Percentiles rank a stretch among this genome's conserved stretches.
Evolutionary conservation across 768 basidiomycete genomes (phyloP).

Genomic region (Leccinum longicurvipes): DNA sequence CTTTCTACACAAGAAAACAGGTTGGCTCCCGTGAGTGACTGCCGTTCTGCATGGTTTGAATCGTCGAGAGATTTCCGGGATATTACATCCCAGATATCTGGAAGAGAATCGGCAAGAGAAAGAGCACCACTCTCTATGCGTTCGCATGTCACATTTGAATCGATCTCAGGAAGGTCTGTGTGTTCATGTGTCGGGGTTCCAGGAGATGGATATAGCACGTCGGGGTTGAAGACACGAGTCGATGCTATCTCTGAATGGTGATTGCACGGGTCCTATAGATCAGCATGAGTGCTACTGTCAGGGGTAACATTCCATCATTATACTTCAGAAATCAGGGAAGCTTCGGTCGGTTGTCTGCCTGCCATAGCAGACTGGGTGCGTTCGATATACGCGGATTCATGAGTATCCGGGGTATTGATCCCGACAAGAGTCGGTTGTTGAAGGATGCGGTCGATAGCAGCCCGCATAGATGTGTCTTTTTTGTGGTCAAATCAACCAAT

Average conservation of each 20-base stretch:
- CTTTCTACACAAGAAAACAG: background rate
- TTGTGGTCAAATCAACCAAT: conserved; percentile 1
- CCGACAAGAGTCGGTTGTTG: conserved; percentile 24
- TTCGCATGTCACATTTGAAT: background rate
- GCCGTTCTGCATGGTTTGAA: conserved; percentile 3
- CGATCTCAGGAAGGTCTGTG: background rate
- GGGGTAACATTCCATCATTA: background rate
- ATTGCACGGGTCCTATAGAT: conserved; percentile 4
- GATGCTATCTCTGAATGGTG: background rate
- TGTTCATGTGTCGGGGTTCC: background rate
- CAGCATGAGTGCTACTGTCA: conserved; percentile 1
- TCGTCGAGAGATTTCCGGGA: background rate
- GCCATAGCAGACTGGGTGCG: background rate
- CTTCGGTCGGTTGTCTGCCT: background rate
- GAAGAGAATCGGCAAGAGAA: background rate
- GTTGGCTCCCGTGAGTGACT: background rate
- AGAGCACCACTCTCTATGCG: background rate
- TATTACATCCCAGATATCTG: background rate
- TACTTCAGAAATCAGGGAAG: conserved; percentile 11
- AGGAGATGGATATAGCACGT: background rate
- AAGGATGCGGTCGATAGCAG: conserved; percentile 31
- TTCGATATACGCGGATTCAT: background rate
- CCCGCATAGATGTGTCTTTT: conserved; percentile 27
- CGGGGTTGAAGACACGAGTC: background rate
- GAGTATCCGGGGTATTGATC: conserved; percentile 1